A percentile compares a stretch with the other conserved stretches of the same genome.
phyloP scores from a whole-genome alignment of 192 early-diverging fungal genomes.

The Allomyces macrogynus region DNA sequence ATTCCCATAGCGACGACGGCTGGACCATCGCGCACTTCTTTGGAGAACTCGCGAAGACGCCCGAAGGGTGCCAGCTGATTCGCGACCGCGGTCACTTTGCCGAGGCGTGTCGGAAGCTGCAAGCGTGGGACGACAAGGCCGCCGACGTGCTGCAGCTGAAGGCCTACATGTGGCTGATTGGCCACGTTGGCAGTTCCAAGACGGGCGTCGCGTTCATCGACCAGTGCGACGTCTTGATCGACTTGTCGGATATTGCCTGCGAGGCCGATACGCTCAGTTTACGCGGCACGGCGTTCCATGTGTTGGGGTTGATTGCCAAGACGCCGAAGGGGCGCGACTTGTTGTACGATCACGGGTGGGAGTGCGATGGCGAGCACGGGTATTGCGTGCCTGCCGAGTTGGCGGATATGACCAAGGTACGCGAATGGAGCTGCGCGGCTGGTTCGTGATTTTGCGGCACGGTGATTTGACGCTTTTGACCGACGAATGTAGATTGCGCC shows the following conservation, averaged over 20 bases:
- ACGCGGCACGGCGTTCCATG: conserved; percentile 49
- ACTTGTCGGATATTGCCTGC: conserved; percentile 56
- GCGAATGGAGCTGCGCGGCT: too few species aligned
- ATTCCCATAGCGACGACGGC: conserved; percentile 8
- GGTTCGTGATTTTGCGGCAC: too few species aligned
- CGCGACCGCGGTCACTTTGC: conserved; percentile 42
- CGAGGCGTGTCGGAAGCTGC: conserved; percentile 31
- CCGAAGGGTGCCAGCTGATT: conserved; percentile 45
- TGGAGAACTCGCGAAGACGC: conserved; percentile 53
- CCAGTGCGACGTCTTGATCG: conserved; percentile 8
- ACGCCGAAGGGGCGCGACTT: conserved; percentile 47
- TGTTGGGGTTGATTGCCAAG: conserved; percentile 47
- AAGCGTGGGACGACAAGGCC: conserved; percentile 18
- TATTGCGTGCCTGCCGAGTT: conserved; percentile 47
- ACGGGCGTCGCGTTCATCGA: not conserved
- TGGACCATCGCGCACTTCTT: conserved; percentile 52
- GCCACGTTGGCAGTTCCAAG: conserved; percentile 9
- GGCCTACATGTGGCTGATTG: conserved; percentile 58
- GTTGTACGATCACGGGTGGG: conserved; percentile 54
- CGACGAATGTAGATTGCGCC: conserved; percentile 15
- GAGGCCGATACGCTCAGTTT: not conserved
- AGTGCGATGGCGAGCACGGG: conserved; percentile 29
- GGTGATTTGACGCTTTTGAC: too few species aligned
- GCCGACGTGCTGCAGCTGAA: conserved; percentile 33
- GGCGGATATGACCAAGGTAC: conserved; percentile 36